A percentile compares a stretch with the other conserved stretches of the same genome.
Conservation (phyloP, 139 green algal species). For the Coelastrella sp. region DNA sequence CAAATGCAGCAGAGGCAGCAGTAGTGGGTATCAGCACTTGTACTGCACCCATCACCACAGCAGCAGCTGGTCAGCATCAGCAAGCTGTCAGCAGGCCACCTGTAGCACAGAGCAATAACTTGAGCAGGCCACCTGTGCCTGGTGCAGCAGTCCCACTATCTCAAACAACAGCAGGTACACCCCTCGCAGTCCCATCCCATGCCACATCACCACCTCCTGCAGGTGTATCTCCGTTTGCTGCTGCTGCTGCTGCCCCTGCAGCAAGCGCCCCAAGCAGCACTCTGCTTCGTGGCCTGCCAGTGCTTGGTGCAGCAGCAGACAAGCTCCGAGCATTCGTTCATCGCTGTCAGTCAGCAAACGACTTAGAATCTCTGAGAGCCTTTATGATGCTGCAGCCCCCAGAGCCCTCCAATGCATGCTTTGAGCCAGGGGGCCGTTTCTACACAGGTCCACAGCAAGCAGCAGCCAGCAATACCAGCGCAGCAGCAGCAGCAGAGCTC, state of each 20-base stretch:
- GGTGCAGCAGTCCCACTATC: not conserved
- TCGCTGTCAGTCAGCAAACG: slow-evolving; percentile 45
- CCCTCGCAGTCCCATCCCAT: not conserved
- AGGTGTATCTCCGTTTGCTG: slow-evolving; percentile 13
- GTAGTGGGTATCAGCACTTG: not conserved
- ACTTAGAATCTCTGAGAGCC: slow-evolving; percentile 30
- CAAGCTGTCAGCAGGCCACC: not conserved
- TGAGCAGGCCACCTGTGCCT: not conserved
- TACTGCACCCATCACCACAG: slow-evolving; percentile 13
- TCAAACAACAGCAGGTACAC: not conserved
- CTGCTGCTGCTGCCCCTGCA: not conserved
- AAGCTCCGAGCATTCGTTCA: slow-evolving; percentile 45
- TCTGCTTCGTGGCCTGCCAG: not conserved
- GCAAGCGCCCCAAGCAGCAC: not conserved
- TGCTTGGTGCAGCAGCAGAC: slow-evolving; percentile 42
- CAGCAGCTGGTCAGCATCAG: slow-evolving; percentile 20
- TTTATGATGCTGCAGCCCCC: slow-evolving; percentile 34
- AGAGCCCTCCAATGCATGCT: slow-evolving; percentile 48
- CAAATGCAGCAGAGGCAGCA: slow-evolving; percentile 36
- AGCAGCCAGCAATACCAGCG: not conserved
- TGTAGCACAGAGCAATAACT: not conserved
- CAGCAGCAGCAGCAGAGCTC: slow-evolving; percentile 32
- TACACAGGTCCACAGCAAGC: not conserved
- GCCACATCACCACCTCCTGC: not conserved
- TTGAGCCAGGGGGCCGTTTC: slow-evolving; percentile 46